Percentiles rank a stretch among this genome's conserved stretches.
Conservation (phyloP, 129 eudicot genomes). For the Calendula officinalis region DNA sequence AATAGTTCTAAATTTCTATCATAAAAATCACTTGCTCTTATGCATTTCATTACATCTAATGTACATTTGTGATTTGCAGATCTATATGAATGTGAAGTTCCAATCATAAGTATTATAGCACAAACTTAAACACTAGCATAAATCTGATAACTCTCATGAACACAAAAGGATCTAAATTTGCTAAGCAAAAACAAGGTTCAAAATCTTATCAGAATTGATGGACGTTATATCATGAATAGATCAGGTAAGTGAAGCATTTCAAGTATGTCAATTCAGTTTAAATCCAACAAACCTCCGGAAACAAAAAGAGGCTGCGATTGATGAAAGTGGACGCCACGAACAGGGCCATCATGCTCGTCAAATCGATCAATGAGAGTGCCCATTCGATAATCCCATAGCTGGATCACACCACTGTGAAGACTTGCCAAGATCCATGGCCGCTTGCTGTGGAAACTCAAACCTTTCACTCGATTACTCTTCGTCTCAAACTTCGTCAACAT, state of each 20-base stretch:
- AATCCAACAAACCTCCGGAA: slow-evolving; percentile 46
- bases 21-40: slow-evolving; percentile 17
- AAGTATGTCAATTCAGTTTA: too few relatives aligned
- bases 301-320: slow-evolving; percentile 64
- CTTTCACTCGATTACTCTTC: slow-evolving; percentile 47
- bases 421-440: slow-evolving; percentile 79
- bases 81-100: not conserved
- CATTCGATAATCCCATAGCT: slow-evolving; percentile 73
- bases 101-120: too few relatives aligned
- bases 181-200: too few relatives aligned
- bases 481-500: slow-evolving; percentile 36
- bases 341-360: slow-evolving; percentile 69
- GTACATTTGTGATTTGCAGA: slow-evolving; percentile 15
- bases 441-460: slow-evolving; percentile 58
- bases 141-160: too few relatives aligned
- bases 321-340: slow-evolving; percentile 28
- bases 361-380: slow-evolving; percentile 65
- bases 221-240: too few relatives aligned
- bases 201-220: too few relatives aligned
- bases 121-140: too few relatives aligned
- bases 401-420: slow-evolving; percentile 70
- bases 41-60: slow-evolving; percentile 21
- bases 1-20: slow-evolving; percentile 4
- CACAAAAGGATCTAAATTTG: too few relatives aligned
- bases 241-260: too few relatives aligned